Percentiles rank a stretch among this genome's conserved stretches.
Evolutionary conservation across 495 filamentous ascomycete genomes (phyloP).

Genomic region (Beverwykella pulmonaria): DNA sequence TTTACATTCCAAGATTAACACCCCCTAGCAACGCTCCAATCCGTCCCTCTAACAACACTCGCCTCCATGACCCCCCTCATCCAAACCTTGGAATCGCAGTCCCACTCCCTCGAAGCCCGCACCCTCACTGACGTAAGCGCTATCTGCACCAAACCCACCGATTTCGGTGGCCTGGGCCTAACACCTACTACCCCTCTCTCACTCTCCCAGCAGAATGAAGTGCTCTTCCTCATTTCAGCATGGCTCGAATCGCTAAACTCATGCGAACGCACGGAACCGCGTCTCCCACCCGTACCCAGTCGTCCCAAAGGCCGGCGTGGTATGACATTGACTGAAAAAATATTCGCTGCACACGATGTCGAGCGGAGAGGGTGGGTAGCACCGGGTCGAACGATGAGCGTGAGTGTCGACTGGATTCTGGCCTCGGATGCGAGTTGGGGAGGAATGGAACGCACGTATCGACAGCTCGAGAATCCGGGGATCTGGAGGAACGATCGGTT

Average conservation of each 20-base stretch:
- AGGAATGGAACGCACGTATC: conserved; percentile 49
- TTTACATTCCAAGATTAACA: too few species aligned
- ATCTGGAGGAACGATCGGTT: conserved; percentile 55
- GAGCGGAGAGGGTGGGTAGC: conserved; percentile 42
- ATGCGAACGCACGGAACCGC: conserved; percentile 37
- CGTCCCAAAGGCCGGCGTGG: conserved; percentile 42
- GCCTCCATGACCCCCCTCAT: neutral
- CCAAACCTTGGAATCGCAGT: neutral
- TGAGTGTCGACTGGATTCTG: conserved; percentile 52
- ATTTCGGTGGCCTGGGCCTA: conserved; percentile 38
- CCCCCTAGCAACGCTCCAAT: neutral
- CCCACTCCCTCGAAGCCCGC: conserved; percentile 7
- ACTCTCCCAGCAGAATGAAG: conserved; percentile 30
- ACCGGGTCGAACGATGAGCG: conserved; percentile 48
- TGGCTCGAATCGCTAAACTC: conserved; percentile 51
- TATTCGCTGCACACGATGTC: conserved; percentile 50
- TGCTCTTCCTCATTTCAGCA: conserved; percentile 41
- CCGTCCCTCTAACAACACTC: neutral
- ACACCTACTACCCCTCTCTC: neutral
- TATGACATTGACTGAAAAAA: conserved; percentile 52
- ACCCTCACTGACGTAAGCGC: conserved; percentile 6
- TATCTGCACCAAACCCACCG: conserved; percentile 25
- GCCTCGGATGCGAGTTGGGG: conserved; percentile 51
- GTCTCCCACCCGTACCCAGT: conserved; percentile 12
- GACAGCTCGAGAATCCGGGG: conserved; percentile 44